A percentile compares a stretch with the other conserved stretches of the same genome.
Conservation (phyloP, 306 rosid species). For the Comarum palustre region DNA sequence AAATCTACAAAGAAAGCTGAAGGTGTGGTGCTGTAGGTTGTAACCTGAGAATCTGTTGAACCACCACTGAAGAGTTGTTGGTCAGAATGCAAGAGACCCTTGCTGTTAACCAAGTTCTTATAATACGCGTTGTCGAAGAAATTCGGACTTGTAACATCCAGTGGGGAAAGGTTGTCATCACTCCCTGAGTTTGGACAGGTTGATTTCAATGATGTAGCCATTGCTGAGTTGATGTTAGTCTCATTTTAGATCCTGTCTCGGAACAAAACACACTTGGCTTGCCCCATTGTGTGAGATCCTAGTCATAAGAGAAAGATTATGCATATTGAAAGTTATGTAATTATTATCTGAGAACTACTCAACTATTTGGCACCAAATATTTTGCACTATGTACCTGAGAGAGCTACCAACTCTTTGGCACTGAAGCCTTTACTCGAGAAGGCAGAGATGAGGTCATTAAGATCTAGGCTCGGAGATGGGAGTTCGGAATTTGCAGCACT, state of each 20-base stretch:
- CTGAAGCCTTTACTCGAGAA: slow-evolving; percentile 61
- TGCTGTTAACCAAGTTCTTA: slow-evolving; percentile 28
- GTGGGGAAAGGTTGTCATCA: slow-evolving; percentile 50
- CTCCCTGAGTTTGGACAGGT: slow-evolving; percentile 46
- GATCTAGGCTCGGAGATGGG: slow-evolving; percentile 59
- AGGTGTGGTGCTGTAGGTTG: slow-evolving; percentile 25
- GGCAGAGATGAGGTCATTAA: slow-evolving; percentile 39
- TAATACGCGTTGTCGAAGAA: slow-evolving; percentile 52
- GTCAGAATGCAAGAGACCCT: slow-evolving; percentile 44
- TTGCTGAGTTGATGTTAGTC: slow-evolving; percentile 42
- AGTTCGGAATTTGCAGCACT: slow-evolving; percentile 54
- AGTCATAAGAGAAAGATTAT: background rate
- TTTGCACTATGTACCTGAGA: slow-evolving; percentile 44
- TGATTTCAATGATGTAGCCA: slow-evolving; percentile 50
- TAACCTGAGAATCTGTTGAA: slow-evolving; percentile 37
- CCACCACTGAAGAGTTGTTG: slow-evolving; percentile 41
- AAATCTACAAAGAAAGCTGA: slow-evolving; percentile 48
- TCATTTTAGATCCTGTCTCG: slow-evolving; percentile 53
- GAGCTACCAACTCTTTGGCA: slow-evolving; percentile 55
- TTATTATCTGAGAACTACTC: background rate
- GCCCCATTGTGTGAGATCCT: slow-evolving; percentile 75
- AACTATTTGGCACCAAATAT: background rate
- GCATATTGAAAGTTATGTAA: background rate
- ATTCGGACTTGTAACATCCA: slow-evolving; percentile 49
- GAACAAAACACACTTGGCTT: slow-evolving; percentile 59